These are phyloP conservation scores for Amniculicola lignicola DNA, from an alignment of 495 filamentous ascomycete species.

Conservation along the genomic window DNA sequence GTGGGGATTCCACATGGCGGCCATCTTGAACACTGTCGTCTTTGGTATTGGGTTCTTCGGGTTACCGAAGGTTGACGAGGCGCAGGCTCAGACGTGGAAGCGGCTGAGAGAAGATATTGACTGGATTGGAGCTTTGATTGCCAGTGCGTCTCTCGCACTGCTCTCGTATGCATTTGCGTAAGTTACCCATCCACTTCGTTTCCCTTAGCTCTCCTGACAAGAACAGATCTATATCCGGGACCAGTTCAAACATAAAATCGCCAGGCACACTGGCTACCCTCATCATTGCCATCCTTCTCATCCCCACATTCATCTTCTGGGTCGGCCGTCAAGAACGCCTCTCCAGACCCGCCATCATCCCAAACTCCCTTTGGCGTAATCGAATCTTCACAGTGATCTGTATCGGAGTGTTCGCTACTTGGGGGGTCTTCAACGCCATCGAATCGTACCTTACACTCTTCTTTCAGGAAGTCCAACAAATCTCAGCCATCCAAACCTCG, in stretches of 20 bases:
- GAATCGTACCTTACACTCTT: slow-evolving; percentile 52
- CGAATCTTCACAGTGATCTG: slow-evolving; percentile 50
- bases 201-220: neutral
- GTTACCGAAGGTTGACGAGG: slow-evolving; percentile 38
- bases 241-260: slow-evolving; percentile 37
- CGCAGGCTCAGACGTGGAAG: slow-evolving; percentile 21
- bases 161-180: slow-evolving; percentile 51
- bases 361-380: slow-evolving; percentile 54
- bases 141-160: slow-evolving; percentile 42
- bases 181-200: slow-evolving; percentile 5
- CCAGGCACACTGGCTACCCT: slow-evolving; percentile 43
- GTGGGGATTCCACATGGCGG: slow-evolving; percentile 47
- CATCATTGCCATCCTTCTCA: slow-evolving; percentile 42
- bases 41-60: slow-evolving; percentile 42
- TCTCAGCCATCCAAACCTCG: slow-evolving; percentile 45
- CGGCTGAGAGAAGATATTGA: slow-evolving; percentile 46
- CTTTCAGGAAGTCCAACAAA: slow-evolving; percentile 51
- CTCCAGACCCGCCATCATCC: slow-evolving; percentile 46
- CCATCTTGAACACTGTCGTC: slow-evolving; percentile 41
- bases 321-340: slow-evolving; percentile 47
- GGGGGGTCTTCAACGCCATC: slow-evolving; percentile 51
- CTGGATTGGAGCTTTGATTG: slow-evolving; percentile 47
- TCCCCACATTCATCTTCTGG: slow-evolving; percentile 49
- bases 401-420: slow-evolving; percentile 52
- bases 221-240: slow-evolving; percentile 42